phyloP scores from a whole-genome alignment of 768 basidiomycete genomes.

The Gymnopilus junonius region DNA sequence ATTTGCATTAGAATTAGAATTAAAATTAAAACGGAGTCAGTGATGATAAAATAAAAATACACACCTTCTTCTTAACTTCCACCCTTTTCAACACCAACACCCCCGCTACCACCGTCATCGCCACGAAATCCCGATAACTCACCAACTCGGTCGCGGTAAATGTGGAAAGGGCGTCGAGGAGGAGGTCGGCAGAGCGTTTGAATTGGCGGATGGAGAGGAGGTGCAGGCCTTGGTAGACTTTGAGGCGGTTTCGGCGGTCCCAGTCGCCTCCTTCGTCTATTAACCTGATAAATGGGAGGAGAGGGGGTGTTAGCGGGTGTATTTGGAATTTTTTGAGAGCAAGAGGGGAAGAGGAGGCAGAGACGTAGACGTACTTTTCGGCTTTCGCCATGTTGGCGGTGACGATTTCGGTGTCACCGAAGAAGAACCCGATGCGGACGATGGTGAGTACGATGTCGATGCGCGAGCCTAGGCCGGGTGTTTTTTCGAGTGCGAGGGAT shows the following conservation, averaged over 20 bases:
- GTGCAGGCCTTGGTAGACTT: slow-evolving; percentile 92
- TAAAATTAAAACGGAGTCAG: too few species aligned
- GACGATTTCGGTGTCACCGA: slow-evolving; percentile 75
- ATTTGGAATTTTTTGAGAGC: neutral
- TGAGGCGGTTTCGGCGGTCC: slow-evolving; percentile 95
- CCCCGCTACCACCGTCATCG: slow-evolving; percentile 80
- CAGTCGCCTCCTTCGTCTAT: slow-evolving; percentile 97
- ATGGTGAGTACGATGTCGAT: slow-evolving; percentile 93
- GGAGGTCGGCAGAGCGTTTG: slow-evolving; percentile 80
- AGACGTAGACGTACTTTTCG: slow-evolving; percentile 62
- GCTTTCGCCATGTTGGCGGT: slow-evolving; percentile 76
- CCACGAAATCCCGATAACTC: slow-evolving; percentile 88
- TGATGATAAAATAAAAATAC: too few species aligned
- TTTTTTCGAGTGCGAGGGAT: slow-evolving; percentile 86
- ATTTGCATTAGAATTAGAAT: too few species aligned
- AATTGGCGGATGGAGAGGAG: slow-evolving; percentile 90
- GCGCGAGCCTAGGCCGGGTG: slow-evolving; percentile 87
- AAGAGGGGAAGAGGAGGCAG: neutral
- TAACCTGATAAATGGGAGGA: slow-evolving; percentile 54
- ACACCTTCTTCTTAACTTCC: slow-evolving; percentile 90
- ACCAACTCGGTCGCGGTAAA: slow-evolving; percentile 94
- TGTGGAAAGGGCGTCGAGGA: slow-evolving; percentile 91
- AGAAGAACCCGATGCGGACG: slow-evolving; percentile 91
- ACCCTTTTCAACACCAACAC: slow-evolving; percentile 77
- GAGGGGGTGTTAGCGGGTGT: neutral